These are phyloP conservation scores for Mallotus repandus DNA, from an alignment of 441 rosid species.

Conservation along the genomic window DNA sequence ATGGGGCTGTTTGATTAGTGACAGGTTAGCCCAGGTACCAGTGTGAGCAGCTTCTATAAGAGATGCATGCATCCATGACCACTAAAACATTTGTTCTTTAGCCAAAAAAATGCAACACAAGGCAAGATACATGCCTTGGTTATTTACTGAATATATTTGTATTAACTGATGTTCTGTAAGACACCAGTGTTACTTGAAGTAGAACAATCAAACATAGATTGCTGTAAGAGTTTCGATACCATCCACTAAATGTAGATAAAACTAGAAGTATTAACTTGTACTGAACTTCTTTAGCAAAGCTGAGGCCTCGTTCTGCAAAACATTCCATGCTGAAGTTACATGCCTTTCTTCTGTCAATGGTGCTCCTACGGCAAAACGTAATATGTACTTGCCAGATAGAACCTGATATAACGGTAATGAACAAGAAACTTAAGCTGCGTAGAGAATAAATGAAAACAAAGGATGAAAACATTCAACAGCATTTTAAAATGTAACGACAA, in stretches of 20 bases:
- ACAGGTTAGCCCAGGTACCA: no score
- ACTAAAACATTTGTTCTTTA: not conserved
- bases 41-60: no score
- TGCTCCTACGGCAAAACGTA: conserved; percentile 79
- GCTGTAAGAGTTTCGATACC: not conserved
- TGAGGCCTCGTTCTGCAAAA: conserved; percentile 63
- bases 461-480: not conserved
- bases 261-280: not conserved
- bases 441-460: not conserved
- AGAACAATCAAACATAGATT: no score
- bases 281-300: conserved; percentile 36
- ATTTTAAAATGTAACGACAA: not conserved
- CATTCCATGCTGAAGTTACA: conserved; percentile 69
- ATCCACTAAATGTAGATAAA: not conserved
- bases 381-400: conserved; percentile 55
- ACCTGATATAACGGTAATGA: conserved; percentile 37
- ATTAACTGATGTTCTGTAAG: not conserved
- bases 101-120: not conserved
- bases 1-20: no score
- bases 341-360: conserved; percentile 85
- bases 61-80: no score
- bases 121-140: not conserved
- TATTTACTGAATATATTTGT: not conserved
- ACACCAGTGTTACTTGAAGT: not conserved
- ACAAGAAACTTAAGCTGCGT: not conserved